These are phyloP conservation scores for Mortierella sp. DNA, from an alignment of 371 early-diverging fungal genomes.

Conservation along the genomic window DNA sequence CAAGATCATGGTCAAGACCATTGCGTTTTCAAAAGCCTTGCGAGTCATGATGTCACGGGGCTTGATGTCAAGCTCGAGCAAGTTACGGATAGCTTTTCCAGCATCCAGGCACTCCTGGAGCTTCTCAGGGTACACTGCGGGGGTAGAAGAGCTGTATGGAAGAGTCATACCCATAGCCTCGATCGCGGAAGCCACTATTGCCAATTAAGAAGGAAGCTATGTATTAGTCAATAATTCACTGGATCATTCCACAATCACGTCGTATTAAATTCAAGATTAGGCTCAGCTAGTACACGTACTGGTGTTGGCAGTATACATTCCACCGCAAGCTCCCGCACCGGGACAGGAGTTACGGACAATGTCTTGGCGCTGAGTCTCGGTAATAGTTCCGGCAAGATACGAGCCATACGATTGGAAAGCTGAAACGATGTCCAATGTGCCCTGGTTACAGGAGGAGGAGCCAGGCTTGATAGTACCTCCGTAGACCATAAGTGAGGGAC, in stretches of 20 bases:
- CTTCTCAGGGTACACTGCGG: conserved; percentile 90
- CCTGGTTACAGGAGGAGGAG: conserved; percentile 71
- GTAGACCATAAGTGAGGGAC: conserved; percentile 96
- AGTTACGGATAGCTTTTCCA: conserved; percentile 85
- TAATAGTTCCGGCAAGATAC: conserved; percentile 89
- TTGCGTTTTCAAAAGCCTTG: conserved; percentile 94
- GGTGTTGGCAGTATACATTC: conserved; percentile 98
- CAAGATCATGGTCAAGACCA: conserved; percentile 90
- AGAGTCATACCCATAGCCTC: conserved; percentile 97
- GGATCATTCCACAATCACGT: neutral
- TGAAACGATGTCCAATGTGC: conserved; percentile 90
- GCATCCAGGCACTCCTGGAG: conserved; percentile 87
- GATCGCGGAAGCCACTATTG: conserved; percentile 90
- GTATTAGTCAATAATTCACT: neutral
- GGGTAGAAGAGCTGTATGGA: conserved; percentile 93
- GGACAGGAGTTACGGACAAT: conserved; percentile 94
- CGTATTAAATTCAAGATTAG: neutral
- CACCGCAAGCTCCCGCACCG: conserved; percentile 98
- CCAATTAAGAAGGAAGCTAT: neutral
- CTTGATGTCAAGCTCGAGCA: conserved; percentile 91
- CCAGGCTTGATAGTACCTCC: conserved; percentile 93
- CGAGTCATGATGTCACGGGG: conserved; percentile 96
- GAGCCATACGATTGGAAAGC: conserved; percentile 97
- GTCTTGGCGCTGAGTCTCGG: conserved; percentile 87
- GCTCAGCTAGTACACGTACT: conserved; percentile 63